Base-by-base conservation (phyloP, 331 rosid species). In the Phaseolus coccineus region DNA sequence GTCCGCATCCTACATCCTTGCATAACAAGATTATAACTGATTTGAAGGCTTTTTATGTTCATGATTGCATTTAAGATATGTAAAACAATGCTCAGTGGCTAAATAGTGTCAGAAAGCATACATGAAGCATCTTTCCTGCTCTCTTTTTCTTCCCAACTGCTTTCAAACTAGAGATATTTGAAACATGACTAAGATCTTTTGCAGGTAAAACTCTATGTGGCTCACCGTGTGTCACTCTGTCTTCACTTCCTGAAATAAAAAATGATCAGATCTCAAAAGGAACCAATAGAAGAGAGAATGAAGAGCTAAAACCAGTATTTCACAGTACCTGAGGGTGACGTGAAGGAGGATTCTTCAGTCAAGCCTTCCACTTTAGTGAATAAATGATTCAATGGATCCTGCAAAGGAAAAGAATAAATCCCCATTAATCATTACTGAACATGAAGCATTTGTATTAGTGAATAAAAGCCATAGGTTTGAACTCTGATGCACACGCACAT, bases 51-150 rank as follows among this genome's bases (percentile, higher is more conserved):
- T 69, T 74, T 11, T 51, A 74, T 27, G 15, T 19, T 68, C 77
- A 51, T 33, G 35, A 67, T 48, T 81, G 67, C 40, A 66, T 13
- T 53, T 56, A 47, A 24, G 40, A 77, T 51, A 53, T 11, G 40
- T 35, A 5, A 69, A 73, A 62, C 51, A 14, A 48, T 40, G 61
- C 22, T 57, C 25, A 52, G 16, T 9, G 40, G 24, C 31, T 47
- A 39, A 40, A 77, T 61, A 37, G 44, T 31, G 64, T 30, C 47
- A 4, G 25, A 77, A 48, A 69, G 83, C 81, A 74, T 67, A 69
- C 81, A n/a, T 47, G 79, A 71, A 86, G 90, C 90, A 86, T 86
- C 61, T 89, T 87, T 80, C 83, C 93, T 3, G 42, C 44, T 52
- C 73, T 83, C 79, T 77, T 87, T 86, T 85, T 88, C 85, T 57